Base-by-base conservation (phyloP, 2,329 filamentous ascomycete genomes). In the Trichophyton benhamiae region DNA sequence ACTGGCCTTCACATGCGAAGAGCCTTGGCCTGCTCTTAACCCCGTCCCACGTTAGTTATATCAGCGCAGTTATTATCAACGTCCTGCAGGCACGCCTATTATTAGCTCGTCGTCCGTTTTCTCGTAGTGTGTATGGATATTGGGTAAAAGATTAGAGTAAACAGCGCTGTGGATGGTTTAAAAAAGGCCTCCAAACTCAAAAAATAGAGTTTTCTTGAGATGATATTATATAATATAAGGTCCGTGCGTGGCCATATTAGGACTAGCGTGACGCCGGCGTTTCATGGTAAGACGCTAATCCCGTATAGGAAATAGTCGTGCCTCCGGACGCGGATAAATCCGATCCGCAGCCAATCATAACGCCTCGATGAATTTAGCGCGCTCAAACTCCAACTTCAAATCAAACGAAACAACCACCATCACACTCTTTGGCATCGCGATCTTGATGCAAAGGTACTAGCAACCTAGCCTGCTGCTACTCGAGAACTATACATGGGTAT, bases 401-500 rank as follows among this genome's bases (percentile, higher is more conserved):
- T 55, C 49, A 55, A 55, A 55, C 49, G 22, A 36, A 36, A 36
- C 49, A 36, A 17, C 49, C 13, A n/a, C 49, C 49, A 33, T 55
- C 49, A 55, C 41, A n/a, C 41, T 36, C 15, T 55, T 27, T 36
- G 49, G 49, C 49, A 55, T 55, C 49, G 27, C 49, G 49, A 55
- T 55, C 49, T 55, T 55, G 49, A 53, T 25, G 49, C 27, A 55
- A 36, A 33, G 20, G 49, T 33, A 33, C 49, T 55, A 6, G 30
- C 49, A 55, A 55, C 33, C 49, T 55, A 55, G 49, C 13, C 49
- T 55, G 27, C 49, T 55, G 27, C 20, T 27, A 27, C 25, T 55
- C 49, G 11, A 20, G 30, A 27, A 5, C 30, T 58, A 58, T 58
- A 33, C 55, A 58, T 58, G 55, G 55, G 55, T 58, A 58, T 58